These are phyloP conservation scores for Pyrrhoderma lamaoense DNA, from an alignment of 1,284 basidiomycete genomes.

Conservation along the genomic window DNA sequence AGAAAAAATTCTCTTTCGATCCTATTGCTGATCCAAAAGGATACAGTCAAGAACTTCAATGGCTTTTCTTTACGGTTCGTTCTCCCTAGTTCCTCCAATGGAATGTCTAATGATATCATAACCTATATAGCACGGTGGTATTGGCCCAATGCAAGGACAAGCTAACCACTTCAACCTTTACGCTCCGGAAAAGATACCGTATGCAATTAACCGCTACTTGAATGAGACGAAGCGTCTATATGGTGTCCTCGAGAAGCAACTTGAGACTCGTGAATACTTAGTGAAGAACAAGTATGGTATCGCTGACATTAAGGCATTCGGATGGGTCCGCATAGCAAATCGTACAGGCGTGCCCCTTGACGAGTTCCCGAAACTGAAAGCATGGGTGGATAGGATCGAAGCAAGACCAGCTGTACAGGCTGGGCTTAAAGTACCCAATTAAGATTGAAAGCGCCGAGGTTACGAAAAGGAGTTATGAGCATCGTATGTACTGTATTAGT, in stretches of 20 bases:
- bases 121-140: slow-evolving; percentile 49
- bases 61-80: slow-evolving; percentile 62
- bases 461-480: no score
- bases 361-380: slow-evolving; percentile 50
- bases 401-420: slow-evolving; percentile 24
- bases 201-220: slow-evolving; percentile 39
- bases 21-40: slow-evolving; percentile 29
- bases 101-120: background rate
- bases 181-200: slow-evolving; percentile 49
- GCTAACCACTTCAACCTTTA: slow-evolving; percentile 50
- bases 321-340: slow-evolving; percentile 44
- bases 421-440: slow-evolving; percentile 23
- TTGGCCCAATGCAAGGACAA: slow-evolving; percentile 75
- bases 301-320: slow-evolving; percentile 55
- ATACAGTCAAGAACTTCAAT: slow-evolving; percentile 58
- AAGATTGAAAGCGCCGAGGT: no score
- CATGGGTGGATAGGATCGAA: slow-evolving; percentile 34
- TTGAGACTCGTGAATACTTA: slow-evolving; percentile 59
- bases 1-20: slow-evolving; percentile 43
- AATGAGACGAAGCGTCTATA: slow-evolving; percentile 76
- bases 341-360: slow-evolving; percentile 47
- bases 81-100: slow-evolving; percentile 3
- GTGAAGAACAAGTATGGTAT: slow-evolving; percentile 66
- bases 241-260: slow-evolving; percentile 64
- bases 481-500: no score